Base-by-base conservation (phyloP, 768 basidiomycete species). In the Naganishia vishniacii region DNA sequence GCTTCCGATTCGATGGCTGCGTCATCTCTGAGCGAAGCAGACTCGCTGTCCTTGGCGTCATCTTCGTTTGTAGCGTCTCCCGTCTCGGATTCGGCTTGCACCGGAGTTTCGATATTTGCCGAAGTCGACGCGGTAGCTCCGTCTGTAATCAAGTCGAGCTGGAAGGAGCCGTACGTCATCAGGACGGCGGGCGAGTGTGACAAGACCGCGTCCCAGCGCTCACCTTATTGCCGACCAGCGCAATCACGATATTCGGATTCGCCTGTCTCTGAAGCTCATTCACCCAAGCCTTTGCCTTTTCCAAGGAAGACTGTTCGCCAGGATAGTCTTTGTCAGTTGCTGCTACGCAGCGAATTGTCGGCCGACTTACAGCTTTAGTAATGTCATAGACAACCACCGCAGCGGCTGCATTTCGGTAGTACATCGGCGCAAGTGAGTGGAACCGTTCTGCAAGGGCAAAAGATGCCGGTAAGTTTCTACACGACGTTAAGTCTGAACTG, bases 251-350 rank as follows among this genome's bases (percentile, higher is more conserved):
- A 77, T 98, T 98, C 37, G 94, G 93, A 76, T 97, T 95, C 25
- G 95, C 95, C 75, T 99, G 95, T 69, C 95, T 85, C 77, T 99
- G 95, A 25, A 99, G 83, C 79, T 99, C 95, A 81, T 95, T 97
- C 64, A 99, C 92, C 95, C 95, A 99, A 31, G 93, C 91, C 81
- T 98, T 97, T 61, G 95, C 95, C 78, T 98, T 98, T 78, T 98
- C 94, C 64, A 99, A 82, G 72, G 91, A 94, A 63, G 88, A 84
- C 47, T 79, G 44, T 12, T 16, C 1, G 34, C 23, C 28, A 45
- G 47, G 12, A 26, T 4, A 45, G 15, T 16, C 26, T 42, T 28
- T 41, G 29, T 15, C 11, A 18, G 34, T 26, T 23, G 31, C 42
- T 60, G n/a, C n/a, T n/a, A n/a, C 48, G 44, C 16, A 23, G 32